Evolutionary conservation across 495 filamentous ascomycete species (phyloP).

Genomic region (Neurospora tetraspora): DNA sequence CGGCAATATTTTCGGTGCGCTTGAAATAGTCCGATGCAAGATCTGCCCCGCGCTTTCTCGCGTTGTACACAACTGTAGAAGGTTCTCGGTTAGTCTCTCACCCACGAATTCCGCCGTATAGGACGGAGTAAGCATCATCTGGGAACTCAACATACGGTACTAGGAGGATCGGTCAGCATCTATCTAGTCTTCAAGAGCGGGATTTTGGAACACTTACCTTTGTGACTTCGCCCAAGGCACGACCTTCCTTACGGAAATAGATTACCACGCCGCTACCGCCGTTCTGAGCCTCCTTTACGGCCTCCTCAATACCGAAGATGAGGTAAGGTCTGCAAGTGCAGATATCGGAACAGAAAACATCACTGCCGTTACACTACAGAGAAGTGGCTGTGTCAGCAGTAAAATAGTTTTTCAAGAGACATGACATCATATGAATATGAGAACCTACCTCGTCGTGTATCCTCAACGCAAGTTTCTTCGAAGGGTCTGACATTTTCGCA

Average conservation of each 20-base stretch:
- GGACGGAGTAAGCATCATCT: background rate
- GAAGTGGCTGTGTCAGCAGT: slow-evolving; percentile 2
- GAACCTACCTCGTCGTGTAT: slow-evolving; percentile 74
- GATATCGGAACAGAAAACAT: slow-evolving; percentile 98
- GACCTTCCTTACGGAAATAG: slow-evolving; percentile 97
- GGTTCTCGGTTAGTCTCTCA: slow-evolving; percentile 19
- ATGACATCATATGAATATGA: background rate
- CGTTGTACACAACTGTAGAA: slow-evolving; percentile 77
- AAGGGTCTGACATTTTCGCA: slow-evolving; percentile 82
- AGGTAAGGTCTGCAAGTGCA: slow-evolving; percentile 96
- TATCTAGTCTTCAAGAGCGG: slow-evolving; percentile 6
- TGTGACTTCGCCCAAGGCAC: slow-evolving; percentile 92
- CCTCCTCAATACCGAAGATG: slow-evolving; percentile 93
- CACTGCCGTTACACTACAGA: slow-evolving; percentile 75
- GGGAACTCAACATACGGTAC: slow-evolving; percentile 34
- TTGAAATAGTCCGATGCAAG: slow-evolving; percentile 96
- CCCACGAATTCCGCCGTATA: background rate
- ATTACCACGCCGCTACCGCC: slow-evolving; percentile 95
- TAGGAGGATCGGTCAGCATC: slow-evolving; percentile 20
- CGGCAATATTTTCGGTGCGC: slow-evolving; percentile 92
- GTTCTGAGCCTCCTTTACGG: slow-evolving; percentile 90
- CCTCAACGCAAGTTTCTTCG: slow-evolving; percentile 73
- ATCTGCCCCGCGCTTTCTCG: slow-evolving; percentile 74
- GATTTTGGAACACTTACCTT: slow-evolving; percentile 46
- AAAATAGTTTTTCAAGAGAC: background rate